Evolutionary conservation across 371 early-diverging fungal genomes (phyloP).

Genomic region (Lichtheimia corymbifera): DNA sequence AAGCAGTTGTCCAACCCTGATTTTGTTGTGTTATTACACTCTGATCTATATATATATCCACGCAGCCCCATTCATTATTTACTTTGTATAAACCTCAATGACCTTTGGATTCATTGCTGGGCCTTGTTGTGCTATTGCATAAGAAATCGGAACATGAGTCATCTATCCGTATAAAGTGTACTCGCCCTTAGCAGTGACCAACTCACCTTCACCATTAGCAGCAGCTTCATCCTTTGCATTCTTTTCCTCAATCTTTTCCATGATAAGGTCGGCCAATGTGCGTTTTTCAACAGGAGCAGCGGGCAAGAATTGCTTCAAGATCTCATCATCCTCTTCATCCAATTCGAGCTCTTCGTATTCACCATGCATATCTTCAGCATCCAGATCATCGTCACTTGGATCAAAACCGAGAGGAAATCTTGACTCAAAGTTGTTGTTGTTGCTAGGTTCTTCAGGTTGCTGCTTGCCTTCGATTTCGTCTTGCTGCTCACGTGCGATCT

Average conservation of each 20-base stretch:
- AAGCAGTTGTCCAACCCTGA: conserved; percentile 85
- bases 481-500: conserved; percentile 90
- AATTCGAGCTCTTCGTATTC: conserved; percentile 64
- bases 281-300: conserved; percentile 79
- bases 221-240: conserved; percentile 49
- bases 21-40: neutral
- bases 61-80: too few species aligned
- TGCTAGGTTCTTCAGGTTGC: neutral
- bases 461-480: conserved; percentile 70
- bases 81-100: conserved; percentile 93
- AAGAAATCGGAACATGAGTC: conserved; percentile 20
- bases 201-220: conserved; percentile 21
- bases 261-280: conserved; percentile 92
- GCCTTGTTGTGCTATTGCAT: conserved; percentile 20
- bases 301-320: conserved; percentile 88
- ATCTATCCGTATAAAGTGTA: conserved; percentile 16
- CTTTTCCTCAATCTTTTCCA: conserved; percentile 88
- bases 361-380: conserved; percentile 59
- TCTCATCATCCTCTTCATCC: conserved; percentile 73
- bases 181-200: conserved; percentile 19
- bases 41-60: neutral
- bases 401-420: conserved; percentile 42
- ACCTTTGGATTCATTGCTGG: conserved; percentile 85
- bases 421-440: neutral
- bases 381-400: conserved; percentile 53